Evolutionary conservation across 2,329 filamentous ascomycete species (phyloP).

Genomic region (Proliferodiscus dingleyae): DNA sequence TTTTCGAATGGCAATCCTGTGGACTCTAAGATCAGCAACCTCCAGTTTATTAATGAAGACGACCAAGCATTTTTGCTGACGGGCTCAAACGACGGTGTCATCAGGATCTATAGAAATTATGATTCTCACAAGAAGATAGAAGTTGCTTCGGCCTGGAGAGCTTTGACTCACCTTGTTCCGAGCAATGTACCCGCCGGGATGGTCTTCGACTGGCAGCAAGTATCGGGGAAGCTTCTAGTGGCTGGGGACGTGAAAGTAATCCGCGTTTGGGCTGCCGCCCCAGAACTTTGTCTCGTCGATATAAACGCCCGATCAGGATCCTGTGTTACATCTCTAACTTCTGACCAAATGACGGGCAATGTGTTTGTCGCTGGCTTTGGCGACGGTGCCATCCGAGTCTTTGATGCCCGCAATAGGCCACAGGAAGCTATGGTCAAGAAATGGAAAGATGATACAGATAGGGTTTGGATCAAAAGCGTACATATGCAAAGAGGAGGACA

Average conservation of each 20-base stretch:
- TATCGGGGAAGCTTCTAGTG: slow-evolving; percentile 90
- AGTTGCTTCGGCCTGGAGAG: slow-evolving; percentile 85
- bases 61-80: slow-evolving; percentile 93
- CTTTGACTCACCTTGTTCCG: slow-evolving; percentile 86
- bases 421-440: slow-evolving; percentile 91
- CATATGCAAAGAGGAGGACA: slow-evolving; percentile 96
- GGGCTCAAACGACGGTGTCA: slow-evolving; percentile 88
- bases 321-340: slow-evolving; percentile 92
- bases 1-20: slow-evolving; percentile 94
- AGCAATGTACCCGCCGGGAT: slow-evolving; percentile 93
- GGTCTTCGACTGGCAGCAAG: slow-evolving; percentile 98
- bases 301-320: slow-evolving; percentile 92
- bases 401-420: slow-evolving; percentile 79
- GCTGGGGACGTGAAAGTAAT: slow-evolving; percentile 95
- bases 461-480: slow-evolving; percentile 91
- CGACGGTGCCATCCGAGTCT: slow-evolving; percentile 89
- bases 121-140: slow-evolving; percentile 72
- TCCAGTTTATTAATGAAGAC: slow-evolving; percentile 97
- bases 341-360: slow-evolving; percentile 95
- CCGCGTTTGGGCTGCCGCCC: slow-evolving; percentile 90
- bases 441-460: slow-evolving; percentile 83
- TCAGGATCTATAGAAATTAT: slow-evolving; percentile 91
- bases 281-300: slow-evolving; percentile 87
- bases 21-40: slow-evolving; percentile 87
- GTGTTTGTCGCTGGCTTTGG: slow-evolving; percentile 95